Percentiles rank a stretch among this genome's conserved stretches.
These are phyloP conservation scores for Phyllosticta paracitricarpa DNA, from an alignment of 2,329 filamentous ascomycete genomes.

Conservation along the genomic window DNA sequence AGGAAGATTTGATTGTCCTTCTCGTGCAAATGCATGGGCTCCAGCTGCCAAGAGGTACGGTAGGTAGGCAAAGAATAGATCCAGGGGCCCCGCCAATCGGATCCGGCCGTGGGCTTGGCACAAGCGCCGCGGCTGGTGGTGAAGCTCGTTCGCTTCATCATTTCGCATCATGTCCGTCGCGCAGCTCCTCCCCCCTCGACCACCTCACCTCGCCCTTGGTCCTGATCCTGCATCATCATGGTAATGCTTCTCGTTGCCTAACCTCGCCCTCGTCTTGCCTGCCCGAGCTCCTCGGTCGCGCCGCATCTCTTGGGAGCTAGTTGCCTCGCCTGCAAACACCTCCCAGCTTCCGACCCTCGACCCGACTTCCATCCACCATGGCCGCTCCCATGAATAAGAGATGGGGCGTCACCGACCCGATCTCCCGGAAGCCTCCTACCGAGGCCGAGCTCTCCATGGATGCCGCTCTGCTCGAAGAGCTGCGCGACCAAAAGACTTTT, in stretches of 20 bases:
- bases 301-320: not conserved
- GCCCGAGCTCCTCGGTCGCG: not conserved
- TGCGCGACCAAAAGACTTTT: constrained; percentile 85
- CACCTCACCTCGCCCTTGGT: not conserved
- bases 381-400: constrained; percentile 22
- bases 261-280: not conserved
- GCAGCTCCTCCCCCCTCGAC: not conserved
- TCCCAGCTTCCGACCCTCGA: not conserved
- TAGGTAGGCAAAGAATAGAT: not conserved
- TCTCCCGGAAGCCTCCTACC: constrained; percentile 68
- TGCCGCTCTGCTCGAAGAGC: constrained; percentile 68
- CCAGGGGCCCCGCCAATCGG: not conserved
- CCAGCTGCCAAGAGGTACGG: not conserved
- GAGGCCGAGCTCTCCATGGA: constrained; percentile 67
- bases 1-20: too few species aligned
- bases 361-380: constrained; percentile 17
- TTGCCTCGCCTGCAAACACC: not conserved
- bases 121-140: not conserved
- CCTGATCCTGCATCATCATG: not conserved
- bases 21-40: not conserved
- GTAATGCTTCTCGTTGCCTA: not conserved
- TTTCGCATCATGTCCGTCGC: not conserved
- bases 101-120: not conserved
- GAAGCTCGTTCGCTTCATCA: not conserved
- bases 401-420: constrained; percentile 74